phyloP scores from a whole-genome alignment of 1,284 basidiomycete genomes.

The Bondarzewia mesenterica region DNA sequence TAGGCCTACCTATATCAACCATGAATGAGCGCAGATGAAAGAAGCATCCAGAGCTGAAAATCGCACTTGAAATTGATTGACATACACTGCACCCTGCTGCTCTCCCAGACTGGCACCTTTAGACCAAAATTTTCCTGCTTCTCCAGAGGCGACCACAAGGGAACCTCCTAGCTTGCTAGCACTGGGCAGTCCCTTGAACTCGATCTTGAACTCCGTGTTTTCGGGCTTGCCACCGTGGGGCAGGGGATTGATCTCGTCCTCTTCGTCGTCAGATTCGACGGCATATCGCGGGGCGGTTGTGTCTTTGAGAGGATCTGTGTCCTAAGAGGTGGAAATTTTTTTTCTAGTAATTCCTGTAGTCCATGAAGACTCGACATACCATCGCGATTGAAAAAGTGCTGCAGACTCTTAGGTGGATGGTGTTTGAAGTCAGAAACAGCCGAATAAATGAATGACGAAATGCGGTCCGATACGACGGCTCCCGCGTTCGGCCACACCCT shows the following conservation, averaged over 20 bases:
- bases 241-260: slow-evolving; percentile 49
- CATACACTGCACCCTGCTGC: slow-evolving; percentile 36
- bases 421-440: too few relatives aligned
- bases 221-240: slow-evolving; percentile 12
- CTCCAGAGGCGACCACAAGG: slow-evolving; percentile 39
- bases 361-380: not conserved
- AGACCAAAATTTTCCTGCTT: slow-evolving; percentile 43
- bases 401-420: too few relatives aligned
- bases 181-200: slow-evolving; percentile 25
- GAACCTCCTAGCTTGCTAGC: slow-evolving; percentile 18
- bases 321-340: slow-evolving; percentile 22
- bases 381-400: not conserved
- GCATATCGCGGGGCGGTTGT: slow-evolving; percentile 49
- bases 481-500: not conserved
- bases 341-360: not conserved
- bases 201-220: slow-evolving; percentile 23
- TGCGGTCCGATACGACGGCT: not conserved
- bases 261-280: slow-evolving; percentile 60
- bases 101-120: slow-evolving; percentile 41
- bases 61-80: slow-evolving; percentile 39
- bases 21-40: not conserved
- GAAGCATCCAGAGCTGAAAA: not conserved
- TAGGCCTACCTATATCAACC: slow-evolving; percentile 37
- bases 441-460: too few relatives aligned
- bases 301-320: slow-evolving; percentile 48